Conservation (phyloP, 108 stramenopile genomes). For the Cyclostephanos tholiformis region DNA sequence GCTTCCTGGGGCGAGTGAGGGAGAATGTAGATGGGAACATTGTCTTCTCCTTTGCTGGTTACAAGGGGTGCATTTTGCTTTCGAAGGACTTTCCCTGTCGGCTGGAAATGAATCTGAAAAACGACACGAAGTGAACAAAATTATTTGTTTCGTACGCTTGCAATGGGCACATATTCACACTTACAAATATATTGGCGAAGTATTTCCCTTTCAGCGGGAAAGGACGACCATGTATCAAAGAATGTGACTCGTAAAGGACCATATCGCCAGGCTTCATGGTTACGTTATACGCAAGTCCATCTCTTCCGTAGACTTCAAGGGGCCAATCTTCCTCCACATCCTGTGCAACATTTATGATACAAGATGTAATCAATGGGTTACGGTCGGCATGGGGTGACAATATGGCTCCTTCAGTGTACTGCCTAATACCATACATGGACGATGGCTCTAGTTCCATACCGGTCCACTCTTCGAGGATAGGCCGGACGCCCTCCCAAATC, state of each 20-base stretch:
- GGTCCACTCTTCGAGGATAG: slow-evolving; percentile 88
- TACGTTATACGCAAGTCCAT: slow-evolving; percentile 80
- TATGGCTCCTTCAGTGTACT: slow-evolving; percentile 82
- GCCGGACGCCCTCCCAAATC: slow-evolving; percentile 78
- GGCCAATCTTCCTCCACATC: slow-evolving; percentile 95
- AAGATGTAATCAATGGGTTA: slow-evolving; percentile 85
- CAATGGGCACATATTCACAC: slow-evolving; percentile 47
- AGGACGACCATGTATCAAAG: slow-evolving; percentile 80
- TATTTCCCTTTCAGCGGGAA: slow-evolving; percentile 86
- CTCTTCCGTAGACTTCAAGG: slow-evolving; percentile 85
- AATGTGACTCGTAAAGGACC: slow-evolving; percentile 71
- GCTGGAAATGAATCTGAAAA: slow-evolving; percentile 47
- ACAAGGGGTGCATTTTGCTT: slow-evolving; percentile 38
- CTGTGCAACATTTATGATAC: slow-evolving; percentile 89
- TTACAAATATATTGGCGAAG: slow-evolving; percentile 86
- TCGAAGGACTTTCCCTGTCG: slow-evolving; percentile 40
- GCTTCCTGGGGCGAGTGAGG: slow-evolving; percentile 42
- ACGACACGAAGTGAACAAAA: not conserved
- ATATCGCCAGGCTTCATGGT: slow-evolving; percentile 81
- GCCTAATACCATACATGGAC: slow-evolving; percentile 86
- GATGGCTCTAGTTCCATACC: slow-evolving; percentile 82
- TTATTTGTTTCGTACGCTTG: slow-evolving; percentile 49
- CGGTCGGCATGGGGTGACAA: slow-evolving; percentile 88
- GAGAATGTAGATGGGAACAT: slow-evolving; percentile 49
- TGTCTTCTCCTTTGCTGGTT: slow-evolving; percentile 35